Evolutionary conservation across 129 eudicot genomes (phyloP), one percentile per base, ranked within the genome.

Genomic region (Gnaphalium uliginosum): DNA sequence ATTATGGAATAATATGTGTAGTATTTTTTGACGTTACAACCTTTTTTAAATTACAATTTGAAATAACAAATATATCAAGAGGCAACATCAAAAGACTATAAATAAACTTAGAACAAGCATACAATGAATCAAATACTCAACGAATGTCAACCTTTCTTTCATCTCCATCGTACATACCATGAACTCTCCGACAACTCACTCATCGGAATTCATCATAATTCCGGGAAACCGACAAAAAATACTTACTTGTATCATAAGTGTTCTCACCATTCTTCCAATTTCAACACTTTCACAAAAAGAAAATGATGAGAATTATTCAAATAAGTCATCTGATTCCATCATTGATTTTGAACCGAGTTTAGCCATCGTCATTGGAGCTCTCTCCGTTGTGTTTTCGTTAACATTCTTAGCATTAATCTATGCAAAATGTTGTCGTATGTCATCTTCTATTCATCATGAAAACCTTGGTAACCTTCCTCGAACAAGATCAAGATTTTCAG

Each of bases 321-420:
- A 53, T 5, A 72, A 72, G 11, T 30, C 87, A 51, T 83, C 81
- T 11, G 83, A 80, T 74, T 76, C 63, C 56, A 41, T 75, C 50
- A 15, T 32, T 54, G 83, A 69, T 33, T 90, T 93, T 17, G 87
- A 86, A 33, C 90, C 98, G 17, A 93, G 96, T 32, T 73, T 93
- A n/a, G 92, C 89, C 8, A 87, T 90, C 32, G 96, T 88, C 0
- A 71, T 88, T 15, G 90, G 90, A 11, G 78, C 86, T 32, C 90
- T 93, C 2, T 67, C 90, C 32, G 64, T 88, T 26, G 83, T 86
- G 86, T 88, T 90, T 41, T 79, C 85, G 23, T 58, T 90, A 71
- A 86, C 96, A 15, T 78, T 82, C 62, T 2, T 87, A 60, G 69
- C 85, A 2, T 19, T 90, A 24, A 72, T 86, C 6, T 93, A 88